Evolutionary conservation across 768 basidiomycete species (phyloP), one percentile per base, ranked within the genome.

Genomic region (Phallus indusiatus): DNA sequence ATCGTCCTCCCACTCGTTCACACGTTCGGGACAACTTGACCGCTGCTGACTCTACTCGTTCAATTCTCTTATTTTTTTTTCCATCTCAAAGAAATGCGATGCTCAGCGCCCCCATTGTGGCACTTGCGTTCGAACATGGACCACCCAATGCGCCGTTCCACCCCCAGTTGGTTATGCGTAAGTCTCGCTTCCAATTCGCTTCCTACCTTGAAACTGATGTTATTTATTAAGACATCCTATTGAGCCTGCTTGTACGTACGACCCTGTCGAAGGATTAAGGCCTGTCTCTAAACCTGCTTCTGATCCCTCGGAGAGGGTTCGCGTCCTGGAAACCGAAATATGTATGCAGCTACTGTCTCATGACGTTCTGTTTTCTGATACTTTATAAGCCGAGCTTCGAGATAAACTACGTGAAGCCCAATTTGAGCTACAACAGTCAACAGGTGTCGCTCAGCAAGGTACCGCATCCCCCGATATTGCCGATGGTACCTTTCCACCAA

Each of bases 111-210:
- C 90, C 12, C 88, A 91, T 69, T 93, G 90, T 68, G 79, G 82
- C 47, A 90, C 90, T 55, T 92, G 90, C 66, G 80, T 89, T 61
- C 88, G 72, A 84, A 89, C 69, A 90, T 89, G 88, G 82, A 89
- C 63, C 81, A 87, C 16, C 72, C 85, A 60, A 82, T 90, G 52
- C 62, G 87, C 88, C 65, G 90, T 92, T 34, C 90, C 90, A 8
- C 86, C 90, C 8, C 90, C 90, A 52, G 80, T 85, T 24, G 90
- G 90, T 65, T 92, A 90, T 73, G 84, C 84, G 89, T 90, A 67
- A 70, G 87, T 73, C 36, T 18, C 21, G 21, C 47, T 55, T 28
- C 14, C 54, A 24, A 48, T 50, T n/a, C 57, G 18, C 21, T 56
- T 18, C 28, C 24, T 20, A 33, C 51, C 54, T 47, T 21, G 53